Percentiles rank a stretch among this genome's conserved stretches.
These are phyloP conservation scores for Diaporthe destruens DNA, from an alignment of 2,329 filamentous ascomycete species.

Conservation along the genomic window DNA sequence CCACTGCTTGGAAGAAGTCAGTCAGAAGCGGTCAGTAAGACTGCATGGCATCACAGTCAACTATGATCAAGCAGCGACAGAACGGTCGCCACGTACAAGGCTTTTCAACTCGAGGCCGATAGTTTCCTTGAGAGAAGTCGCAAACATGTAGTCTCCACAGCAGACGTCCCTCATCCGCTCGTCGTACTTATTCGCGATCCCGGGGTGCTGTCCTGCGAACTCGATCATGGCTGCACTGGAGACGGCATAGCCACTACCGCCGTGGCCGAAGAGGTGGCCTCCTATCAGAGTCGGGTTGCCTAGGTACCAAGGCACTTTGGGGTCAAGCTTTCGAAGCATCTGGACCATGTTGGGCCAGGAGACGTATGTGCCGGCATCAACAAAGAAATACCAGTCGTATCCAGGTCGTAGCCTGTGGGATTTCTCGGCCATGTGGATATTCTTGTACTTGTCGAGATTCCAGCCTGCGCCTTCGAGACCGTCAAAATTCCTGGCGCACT, in stretches of 20 bases:
- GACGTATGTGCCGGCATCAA: conserved; percentile 71
- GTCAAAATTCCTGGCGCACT: conserved; percentile 53
- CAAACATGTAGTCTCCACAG: conserved; percentile 66
- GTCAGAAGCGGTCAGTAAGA: background rate
- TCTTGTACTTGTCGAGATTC: conserved; percentile 73
- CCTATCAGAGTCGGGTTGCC: conserved; percentile 61
- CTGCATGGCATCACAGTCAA: background rate
- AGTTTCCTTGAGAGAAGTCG: conserved; percentile 60
- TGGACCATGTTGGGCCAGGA: conserved; percentile 64
- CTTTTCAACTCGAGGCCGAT: conserved; percentile 57
- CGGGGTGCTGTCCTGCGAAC: conserved; percentile 56
- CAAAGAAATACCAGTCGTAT: conserved; percentile 71
- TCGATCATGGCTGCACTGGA: conserved; percentile 64
- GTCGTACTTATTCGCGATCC: conserved; percentile 63
- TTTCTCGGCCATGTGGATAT: conserved; percentile 70
- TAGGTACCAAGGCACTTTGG: conserved; percentile 60
- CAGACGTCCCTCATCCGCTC: conserved; percentile 55
- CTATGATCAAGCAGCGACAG: background rate
- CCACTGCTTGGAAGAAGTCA: conserved; percentile 51
- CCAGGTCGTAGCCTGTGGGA: conserved; percentile 62
- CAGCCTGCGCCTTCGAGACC: conserved; percentile 55
- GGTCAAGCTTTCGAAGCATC: conserved; percentile 61
- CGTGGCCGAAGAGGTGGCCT: conserved; percentile 64
- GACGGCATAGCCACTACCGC: conserved; percentile 67
- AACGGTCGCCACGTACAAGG: conserved; percentile 52